Base-by-base conservation (phyloP, 495 filamentous ascomycete genomes). In the Penicillium fimorum region DNA sequence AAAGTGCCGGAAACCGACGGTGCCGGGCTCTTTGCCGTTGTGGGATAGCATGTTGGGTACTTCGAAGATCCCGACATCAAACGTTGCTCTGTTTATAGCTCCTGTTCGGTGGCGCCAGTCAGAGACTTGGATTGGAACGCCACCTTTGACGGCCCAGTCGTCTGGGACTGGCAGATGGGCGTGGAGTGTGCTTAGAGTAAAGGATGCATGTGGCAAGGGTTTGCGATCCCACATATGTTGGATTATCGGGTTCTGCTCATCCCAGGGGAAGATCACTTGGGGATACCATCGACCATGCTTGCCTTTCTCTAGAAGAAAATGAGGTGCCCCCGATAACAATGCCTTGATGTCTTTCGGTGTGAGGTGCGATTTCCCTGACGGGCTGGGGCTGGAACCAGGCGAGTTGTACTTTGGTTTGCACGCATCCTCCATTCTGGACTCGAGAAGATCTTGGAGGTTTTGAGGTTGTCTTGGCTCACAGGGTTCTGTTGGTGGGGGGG, bases 251-350 rank as follows among this genome's bases (percentile, higher is more conserved):
- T 83, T 78, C 47, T 84, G 81, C 12, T 71, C 70, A 70, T 90
- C 83, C 80, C 85, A 88, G 0, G 87, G 88, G 55, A 86, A 90
- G 13, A 85, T 80, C 12, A 86, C 86, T 40, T 80, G 81, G 33
- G 87, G 87, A 61, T 85, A 82, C 52, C 76, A 69, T 67, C 78
- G 61, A 73, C 80, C 68, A 75, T 84, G 62, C 72, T 76, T 70
- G 70, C 83, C 71, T 27, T 65, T 68, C 35, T 73, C 70, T 32
- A 80, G 65, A 60, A 86, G 78, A 67, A 88, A 91, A 63, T 89
- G 87, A 37, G 88, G 87, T 13, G 87, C 87, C n/a, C 87, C 87
- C 29, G 87, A 89, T 65, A 91, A 87, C 35, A 91, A 76, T 47
- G 82, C 81, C 65, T 87, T 85, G 55, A 89, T 67, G 47, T 90